These are phyloP conservation scores for Protomyces arabidopsidicola DNA, from an alignment of 1,139 yeast species.

Conservation along the genomic window DNA sequence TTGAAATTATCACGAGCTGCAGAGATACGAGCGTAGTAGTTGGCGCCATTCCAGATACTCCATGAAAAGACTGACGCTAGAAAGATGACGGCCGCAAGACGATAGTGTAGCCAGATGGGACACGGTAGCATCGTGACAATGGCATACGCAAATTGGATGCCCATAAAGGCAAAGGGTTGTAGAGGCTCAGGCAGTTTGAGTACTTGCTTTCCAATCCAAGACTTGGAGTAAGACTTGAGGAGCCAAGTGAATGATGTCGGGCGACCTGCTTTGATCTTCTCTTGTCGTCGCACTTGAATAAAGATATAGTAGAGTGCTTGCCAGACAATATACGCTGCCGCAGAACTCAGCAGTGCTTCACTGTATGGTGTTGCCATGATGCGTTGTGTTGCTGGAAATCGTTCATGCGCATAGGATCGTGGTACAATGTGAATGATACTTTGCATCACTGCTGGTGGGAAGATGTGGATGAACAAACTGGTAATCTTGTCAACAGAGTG, in stretches of 20 bases:
- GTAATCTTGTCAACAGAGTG: slow-evolving; percentile 63
- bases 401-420: slow-evolving; percentile 46
- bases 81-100: slow-evolving; percentile 62
- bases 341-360: slow-evolving; percentile 70
- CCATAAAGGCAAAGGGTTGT: slow-evolving; percentile 78
- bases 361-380: slow-evolving; percentile 66
- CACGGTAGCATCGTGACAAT: slow-evolving; percentile 82
- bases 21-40: slow-evolving; percentile 85
- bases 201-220: slow-evolving; percentile 69
- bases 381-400: slow-evolving; percentile 78
- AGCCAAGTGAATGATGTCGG: slow-evolving; percentile 85
- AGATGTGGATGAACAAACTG: slow-evolving; percentile 79
- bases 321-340: slow-evolving; percentile 86
- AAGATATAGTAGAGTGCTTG: slow-evolving; percentile 85
- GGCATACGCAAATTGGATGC: slow-evolving; percentile 84
- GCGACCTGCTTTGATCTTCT: slow-evolving; percentile 77
- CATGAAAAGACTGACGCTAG: slow-evolving; percentile 64
- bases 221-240: slow-evolving; percentile 54
- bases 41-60: slow-evolving; percentile 91
- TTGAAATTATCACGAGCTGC: slow-evolving; percentile 66
- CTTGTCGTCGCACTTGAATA: slow-evolving; percentile 73
- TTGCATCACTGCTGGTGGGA: slow-evolving; percentile 86
- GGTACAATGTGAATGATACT: slow-evolving; percentile 75
- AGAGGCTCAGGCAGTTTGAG: slow-evolving; percentile 76
- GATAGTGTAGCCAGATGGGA: slow-evolving; percentile 75